Percentiles rank a stretch among this genome's conserved stretches.
Evolutionary conservation across 306 rosid genomes (phyloP).

Genomic region (Dryas alaskensis): DNA sequence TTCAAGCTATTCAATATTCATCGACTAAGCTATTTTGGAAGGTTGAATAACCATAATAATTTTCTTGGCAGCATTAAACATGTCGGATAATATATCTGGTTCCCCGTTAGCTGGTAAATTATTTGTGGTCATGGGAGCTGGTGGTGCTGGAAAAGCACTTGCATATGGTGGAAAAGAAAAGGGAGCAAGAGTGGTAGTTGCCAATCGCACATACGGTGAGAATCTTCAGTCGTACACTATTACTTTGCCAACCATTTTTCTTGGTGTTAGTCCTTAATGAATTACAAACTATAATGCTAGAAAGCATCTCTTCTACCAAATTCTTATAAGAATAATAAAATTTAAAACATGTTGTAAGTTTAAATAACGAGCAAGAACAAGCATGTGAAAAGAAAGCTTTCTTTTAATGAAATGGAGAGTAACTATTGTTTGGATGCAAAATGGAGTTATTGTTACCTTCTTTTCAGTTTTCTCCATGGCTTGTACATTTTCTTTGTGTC

Average conservation of each 20-base stretch:
- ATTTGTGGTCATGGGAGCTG: constrained; percentile 71
- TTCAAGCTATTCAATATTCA: not conserved
- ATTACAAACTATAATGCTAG: not conserved
- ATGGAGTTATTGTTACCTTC: not conserved
- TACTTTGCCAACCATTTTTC: not conserved
- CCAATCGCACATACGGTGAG: constrained; percentile 58
- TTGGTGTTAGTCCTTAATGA: not conserved
- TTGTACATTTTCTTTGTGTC: not conserved
- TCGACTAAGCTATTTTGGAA: not conserved
- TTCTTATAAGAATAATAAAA: not conserved
- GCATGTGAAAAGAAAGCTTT: not conserved
- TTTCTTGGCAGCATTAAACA: constrained; percentile 28
- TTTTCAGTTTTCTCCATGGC: not conserved
- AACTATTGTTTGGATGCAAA: no score
- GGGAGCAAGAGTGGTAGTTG: constrained; percentile 74
- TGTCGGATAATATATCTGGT: constrained; percentile 26
- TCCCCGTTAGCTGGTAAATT: constrained; percentile 60
- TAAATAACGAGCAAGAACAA: not conserved
- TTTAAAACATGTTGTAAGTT: not conserved
- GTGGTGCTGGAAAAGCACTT: constrained; percentile 75
- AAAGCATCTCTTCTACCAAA: not conserved
- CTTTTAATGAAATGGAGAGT: not conserved
- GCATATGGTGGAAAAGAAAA: constrained; percentile 71
- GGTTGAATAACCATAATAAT: not conserved
- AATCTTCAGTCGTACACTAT: not conserved